phyloP scores from a whole-genome alignment of 2,329 filamentous ascomycete species.

The Colletotrichum gloeosporioides region DNA sequence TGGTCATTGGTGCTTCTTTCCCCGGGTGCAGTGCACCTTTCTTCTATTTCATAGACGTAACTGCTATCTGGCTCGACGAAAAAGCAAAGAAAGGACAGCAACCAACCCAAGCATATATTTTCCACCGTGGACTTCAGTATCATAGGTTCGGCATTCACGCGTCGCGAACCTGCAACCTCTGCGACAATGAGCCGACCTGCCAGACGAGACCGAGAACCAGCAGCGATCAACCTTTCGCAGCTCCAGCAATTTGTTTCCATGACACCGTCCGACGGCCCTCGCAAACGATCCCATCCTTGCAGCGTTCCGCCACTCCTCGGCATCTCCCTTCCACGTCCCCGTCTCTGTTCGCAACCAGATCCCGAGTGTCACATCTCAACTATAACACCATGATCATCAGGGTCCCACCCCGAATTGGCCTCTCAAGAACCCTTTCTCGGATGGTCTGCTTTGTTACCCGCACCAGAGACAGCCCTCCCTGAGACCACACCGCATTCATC shows the following conservation, averaged over 20 bases:
- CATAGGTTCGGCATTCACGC: neutral
- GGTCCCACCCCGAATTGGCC: constrained; percentile 13
- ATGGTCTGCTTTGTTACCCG: neutral
- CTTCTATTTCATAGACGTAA: neutral
- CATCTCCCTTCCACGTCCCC: neutral
- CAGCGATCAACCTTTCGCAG: constrained; percentile 4
- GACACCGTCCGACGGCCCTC: neutral
- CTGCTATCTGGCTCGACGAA: neutral
- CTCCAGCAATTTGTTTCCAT: neutral
- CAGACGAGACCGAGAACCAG: neutral
- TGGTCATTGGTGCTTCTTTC: neutral
- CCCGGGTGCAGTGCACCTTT: neutral
- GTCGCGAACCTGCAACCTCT: neutral
- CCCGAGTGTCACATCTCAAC: neutral
- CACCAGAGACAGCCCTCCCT: neutral
- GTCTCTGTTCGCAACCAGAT: neutral
- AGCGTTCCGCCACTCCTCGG: neutral
- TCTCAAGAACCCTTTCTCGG: neutral
- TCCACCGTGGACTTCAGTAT: neutral
- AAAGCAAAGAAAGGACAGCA: neutral
- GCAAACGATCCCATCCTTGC: neutral
- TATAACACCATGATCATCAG: constrained; percentile 8
- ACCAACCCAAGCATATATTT: neutral
- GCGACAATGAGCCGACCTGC: neutral
- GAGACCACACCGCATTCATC: constrained; percentile 12